Conservation (phyloP, 306 rosid genomes). For the Clitoria ternatea region DNA sequence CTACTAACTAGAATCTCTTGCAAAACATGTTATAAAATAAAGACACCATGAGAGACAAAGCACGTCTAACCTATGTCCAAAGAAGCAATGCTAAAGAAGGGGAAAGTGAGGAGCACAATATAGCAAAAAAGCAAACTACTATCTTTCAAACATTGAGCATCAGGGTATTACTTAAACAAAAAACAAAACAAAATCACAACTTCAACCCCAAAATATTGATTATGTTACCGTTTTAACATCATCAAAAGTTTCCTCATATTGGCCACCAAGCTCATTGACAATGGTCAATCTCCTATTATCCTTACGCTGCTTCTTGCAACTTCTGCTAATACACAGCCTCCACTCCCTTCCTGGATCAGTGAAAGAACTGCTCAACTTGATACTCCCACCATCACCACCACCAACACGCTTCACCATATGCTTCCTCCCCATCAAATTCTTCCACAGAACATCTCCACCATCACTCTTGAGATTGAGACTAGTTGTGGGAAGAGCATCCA, state of each 20-base stretch:
- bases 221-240: conserved; percentile 78
- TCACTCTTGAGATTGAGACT: conserved; percentile 58
- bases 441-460: conserved; percentile 52
- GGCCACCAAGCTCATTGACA: conserved; percentile 80
- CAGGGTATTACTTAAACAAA: too few relatives aligned
- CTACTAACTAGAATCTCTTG: neutral
- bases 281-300: conserved; percentile 40
- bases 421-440: conserved; percentile 46
- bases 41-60: too few relatives aligned
- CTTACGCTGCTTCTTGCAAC: conserved; percentile 58
- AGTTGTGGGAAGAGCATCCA: conserved; percentile 67
- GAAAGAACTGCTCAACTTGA: conserved; percentile 67
- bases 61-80: too few relatives aligned
- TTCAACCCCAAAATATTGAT: neutral
- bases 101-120: neutral
- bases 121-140: too few relatives aligned
- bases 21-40: neutral
- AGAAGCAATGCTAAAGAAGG: conserved; percentile 6
- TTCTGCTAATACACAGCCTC: conserved; percentile 50
- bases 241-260: conserved; percentile 74
- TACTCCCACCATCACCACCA: neutral
- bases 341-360: conserved; percentile 50
- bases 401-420: conserved; percentile 31
- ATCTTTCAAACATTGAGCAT: too few relatives aligned
- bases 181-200: neutral